A percentile compares a stretch with the other conserved stretches of the same genome.
phyloP scores from a whole-genome alignment of 305 asterid species.

The Fraxinus ornus region DNA sequence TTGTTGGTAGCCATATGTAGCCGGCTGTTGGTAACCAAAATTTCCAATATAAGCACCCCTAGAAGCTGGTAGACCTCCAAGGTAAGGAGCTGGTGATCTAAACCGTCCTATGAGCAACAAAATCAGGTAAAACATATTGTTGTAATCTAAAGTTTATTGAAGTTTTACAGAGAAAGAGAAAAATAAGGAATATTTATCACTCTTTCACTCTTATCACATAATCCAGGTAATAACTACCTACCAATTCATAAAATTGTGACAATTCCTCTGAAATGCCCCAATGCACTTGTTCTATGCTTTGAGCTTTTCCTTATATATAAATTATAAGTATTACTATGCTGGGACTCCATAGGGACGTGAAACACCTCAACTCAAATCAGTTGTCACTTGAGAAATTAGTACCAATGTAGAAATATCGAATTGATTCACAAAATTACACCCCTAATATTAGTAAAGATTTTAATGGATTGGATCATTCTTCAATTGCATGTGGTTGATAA shows the following conservation, averaged over 20 bases:
- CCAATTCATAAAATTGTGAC: not conserved
- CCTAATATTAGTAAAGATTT: not conserved
- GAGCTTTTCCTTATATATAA: not conserved
- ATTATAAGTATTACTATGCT: not conserved
- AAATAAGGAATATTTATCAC: not conserved
- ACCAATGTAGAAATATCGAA: not conserved
- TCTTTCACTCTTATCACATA: not conserved
- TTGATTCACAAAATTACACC: not conserved
- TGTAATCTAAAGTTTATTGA: not conserved
- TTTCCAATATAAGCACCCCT: constrained; percentile 81
- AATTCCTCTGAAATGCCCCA: not conserved
- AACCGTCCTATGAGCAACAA: constrained; percentile 58
- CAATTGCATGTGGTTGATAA: not conserved
- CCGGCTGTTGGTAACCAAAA: constrained; percentile 83
- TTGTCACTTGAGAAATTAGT: not conserved
- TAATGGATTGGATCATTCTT: not conserved
- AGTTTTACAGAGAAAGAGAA: not conserved
- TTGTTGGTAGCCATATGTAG: constrained; percentile 80
- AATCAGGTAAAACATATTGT: constrained; percentile 16
- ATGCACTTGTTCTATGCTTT: not conserved
- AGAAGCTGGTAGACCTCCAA: constrained; percentile 65
- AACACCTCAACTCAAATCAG: not conserved
- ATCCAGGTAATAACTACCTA: not conserved
- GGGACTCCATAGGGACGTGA: not conserved
- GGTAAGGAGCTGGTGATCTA: constrained; percentile 76